phyloP scores from a whole-genome alignment of 257 asterid genomes.

The Capsicum pubescens region DNA sequence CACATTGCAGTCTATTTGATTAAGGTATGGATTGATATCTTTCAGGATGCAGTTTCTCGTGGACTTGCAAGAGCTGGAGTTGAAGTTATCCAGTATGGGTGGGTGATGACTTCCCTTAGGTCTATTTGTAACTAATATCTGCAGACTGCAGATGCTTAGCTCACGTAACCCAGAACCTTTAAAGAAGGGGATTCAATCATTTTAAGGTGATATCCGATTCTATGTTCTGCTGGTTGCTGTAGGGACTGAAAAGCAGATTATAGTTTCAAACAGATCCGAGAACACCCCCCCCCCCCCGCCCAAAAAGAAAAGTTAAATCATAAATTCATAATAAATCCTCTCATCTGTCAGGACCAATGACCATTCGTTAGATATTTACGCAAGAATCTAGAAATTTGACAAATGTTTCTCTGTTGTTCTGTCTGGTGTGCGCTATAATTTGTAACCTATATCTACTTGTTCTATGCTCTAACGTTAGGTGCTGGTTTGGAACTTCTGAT shows the following conservation, averaged over 20 bases:
- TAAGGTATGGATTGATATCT: slow-evolving; percentile 32
- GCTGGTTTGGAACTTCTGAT: slow-evolving; percentile 10
- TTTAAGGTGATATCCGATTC: background rate
- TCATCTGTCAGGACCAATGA: background rate
- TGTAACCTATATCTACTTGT: background rate
- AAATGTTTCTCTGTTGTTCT: background rate
- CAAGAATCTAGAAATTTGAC: background rate
- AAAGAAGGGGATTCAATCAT: background rate
- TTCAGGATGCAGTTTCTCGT: slow-evolving; percentile 93
- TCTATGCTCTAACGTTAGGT: background rate
- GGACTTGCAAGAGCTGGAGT: slow-evolving; percentile 84
- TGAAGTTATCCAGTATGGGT: slow-evolving; percentile 92
- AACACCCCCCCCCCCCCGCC: background rate
- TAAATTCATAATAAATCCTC: slow-evolving; percentile 2
- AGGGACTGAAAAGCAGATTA: slow-evolving; percentile 8
- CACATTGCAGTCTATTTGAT: slow-evolving; percentile 15
- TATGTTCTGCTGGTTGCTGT: slow-evolving; percentile 8
- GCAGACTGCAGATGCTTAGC: slow-evolving; percentile 16
- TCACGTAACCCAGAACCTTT: background rate
- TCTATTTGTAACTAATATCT: slow-evolving; percentile 18
- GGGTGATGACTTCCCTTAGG: slow-evolving; percentile 41
- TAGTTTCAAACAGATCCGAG: background rate
- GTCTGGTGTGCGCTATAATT: background rate
- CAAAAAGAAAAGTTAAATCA: background rate
- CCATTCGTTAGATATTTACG: background rate